Percentiles rank a stretch among this genome's conserved stretches.
Conservation (phyloP, 2,329 filamentous ascomycete genomes). For the Fusarium cicatricum region DNA sequence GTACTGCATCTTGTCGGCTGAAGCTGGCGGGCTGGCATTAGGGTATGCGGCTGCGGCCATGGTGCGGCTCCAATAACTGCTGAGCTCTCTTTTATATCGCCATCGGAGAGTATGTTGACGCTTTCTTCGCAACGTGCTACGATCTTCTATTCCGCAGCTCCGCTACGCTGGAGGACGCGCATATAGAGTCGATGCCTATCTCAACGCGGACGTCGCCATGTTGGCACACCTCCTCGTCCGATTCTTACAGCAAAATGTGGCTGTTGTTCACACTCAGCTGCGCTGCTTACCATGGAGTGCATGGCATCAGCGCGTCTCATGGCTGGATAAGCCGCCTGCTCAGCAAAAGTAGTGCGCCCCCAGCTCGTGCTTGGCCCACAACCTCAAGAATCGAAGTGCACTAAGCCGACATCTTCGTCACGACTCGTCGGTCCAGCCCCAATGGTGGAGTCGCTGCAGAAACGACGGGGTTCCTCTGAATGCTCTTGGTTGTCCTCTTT, state of each 20-base stretch:
- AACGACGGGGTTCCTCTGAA: constrained; percentile 16
- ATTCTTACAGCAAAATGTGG: constrained; percentile 14
- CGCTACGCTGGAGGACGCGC: neutral
- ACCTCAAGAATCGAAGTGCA: constrained; percentile 20
- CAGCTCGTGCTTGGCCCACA: neutral
- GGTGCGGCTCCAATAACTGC: neutral
- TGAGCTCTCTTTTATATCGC: neutral
- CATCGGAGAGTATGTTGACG: no score
- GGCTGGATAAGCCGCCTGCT: neutral
- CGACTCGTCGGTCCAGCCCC: constrained; percentile 26
- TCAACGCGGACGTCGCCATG: constrained; percentile 18
- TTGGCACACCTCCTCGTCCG: constrained; percentile 15
- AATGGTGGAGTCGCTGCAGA: constrained; percentile 26
- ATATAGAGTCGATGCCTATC: constrained; percentile 15
- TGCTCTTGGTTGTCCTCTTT: constrained; percentile 18
- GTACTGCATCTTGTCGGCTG: constrained; percentile 9
- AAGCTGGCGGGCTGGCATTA: constrained; percentile 14
- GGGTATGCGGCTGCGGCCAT: neutral
- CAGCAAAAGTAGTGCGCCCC: constrained; percentile 4
- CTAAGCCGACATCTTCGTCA: constrained; percentile 33
- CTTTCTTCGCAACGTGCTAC: no score
- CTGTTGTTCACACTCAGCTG: constrained; percentile 6
- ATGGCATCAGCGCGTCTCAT: neutral
- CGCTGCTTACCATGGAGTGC: neutral
- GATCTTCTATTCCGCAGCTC: neutral